Base-by-base conservation (phyloP, 108 stramenopile genomes). In the Stephanodiscus triporus region DNA sequence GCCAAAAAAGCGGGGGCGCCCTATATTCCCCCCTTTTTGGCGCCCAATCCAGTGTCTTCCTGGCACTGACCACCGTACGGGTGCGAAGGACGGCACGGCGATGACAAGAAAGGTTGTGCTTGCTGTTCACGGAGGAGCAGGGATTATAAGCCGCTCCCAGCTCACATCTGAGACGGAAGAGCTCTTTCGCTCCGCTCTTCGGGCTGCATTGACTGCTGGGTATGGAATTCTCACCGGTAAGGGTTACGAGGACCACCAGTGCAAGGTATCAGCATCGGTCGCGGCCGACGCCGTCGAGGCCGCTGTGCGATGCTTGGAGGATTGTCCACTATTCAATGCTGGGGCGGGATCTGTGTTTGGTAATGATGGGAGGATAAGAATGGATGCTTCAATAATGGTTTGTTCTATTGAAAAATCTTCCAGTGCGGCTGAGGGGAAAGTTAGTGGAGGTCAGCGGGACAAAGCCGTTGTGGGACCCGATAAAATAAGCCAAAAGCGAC, bases 381-480 rank as follows among this genome's bases (percentile, higher is more conserved):
- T 72, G 63, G 77, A 78, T 51, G 77, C 77, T 17, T 72, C 72
- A 17, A 78, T 78, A 23, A 78, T 78, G 77, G 49, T n/a, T 56
- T 73, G 77, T 29, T 74, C 62, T 34, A 23, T 27, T 16, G 32
- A 73, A 24, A 30, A 43, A 4, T 29, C 17, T 54, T 19, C 6
- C 38, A 47, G 9, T 13, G 8, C 23, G 17, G 6, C 54, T 14
- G 40, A 58, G 23, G 22, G 23, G 42, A 45, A 57, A 19, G 50
- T 24, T 9, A 9, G 26, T 17, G 26, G n/a, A 16, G 24, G n/a
- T n/a, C 38, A 34, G 22, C 14, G 16, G 51, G 49, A 57, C 6
- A 38, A 61, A 17, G 42, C 22, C 14, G 26, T 54, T 13, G 6
- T 19, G 24, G 54, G 48, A 43, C 29, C 66, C 51, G 57, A 54